Percentiles rank a stretch among this genome's conserved stretches.
Evolutionary conservation across 768 basidiomycete genomes (phyloP).

Genomic region (Russula vinacea): DNA sequence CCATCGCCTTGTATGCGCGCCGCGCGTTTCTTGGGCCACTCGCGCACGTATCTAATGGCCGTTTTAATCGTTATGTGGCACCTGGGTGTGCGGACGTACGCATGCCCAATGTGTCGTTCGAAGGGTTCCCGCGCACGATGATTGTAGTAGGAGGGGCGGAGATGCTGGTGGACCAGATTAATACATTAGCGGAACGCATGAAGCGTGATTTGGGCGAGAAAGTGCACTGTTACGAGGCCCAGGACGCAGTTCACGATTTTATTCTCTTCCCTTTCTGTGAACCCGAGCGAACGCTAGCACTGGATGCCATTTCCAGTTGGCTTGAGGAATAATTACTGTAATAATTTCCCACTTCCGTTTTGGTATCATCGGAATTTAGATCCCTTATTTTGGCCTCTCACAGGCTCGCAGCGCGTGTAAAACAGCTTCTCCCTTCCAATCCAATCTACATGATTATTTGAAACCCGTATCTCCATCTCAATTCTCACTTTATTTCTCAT

Average conservation of each 20-base stretch:
- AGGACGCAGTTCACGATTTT: constrained; percentile 37
- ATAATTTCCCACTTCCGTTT: constrained; percentile 21
- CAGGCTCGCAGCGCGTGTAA: background rate
- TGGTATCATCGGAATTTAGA: constrained; percentile 16
- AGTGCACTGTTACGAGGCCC: constrained; percentile 34
- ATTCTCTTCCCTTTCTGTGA: constrained; percentile 30
- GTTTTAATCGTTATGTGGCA: constrained; percentile 12
- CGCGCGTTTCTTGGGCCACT: constrained; percentile 27
- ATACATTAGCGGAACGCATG: constrained; percentile 33
- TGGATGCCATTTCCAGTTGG: constrained; percentile 29
- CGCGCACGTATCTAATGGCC: constrained; percentile 4
- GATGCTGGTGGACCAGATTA: constrained; percentile 40
- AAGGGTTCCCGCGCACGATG: constrained; percentile 38
- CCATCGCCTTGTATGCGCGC: constrained; percentile 6
- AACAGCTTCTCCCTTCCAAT: background rate
- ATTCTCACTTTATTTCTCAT: constrained; percentile 7
- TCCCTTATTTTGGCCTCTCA: constrained; percentile 1
- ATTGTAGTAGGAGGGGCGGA: constrained; percentile 37
- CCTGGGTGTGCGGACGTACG: constrained; percentile 24
- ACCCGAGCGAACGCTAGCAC: constrained; percentile 33
- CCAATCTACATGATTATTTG: constrained; percentile 10
- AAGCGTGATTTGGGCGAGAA: constrained; percentile 37
- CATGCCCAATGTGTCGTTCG: constrained; percentile 31
- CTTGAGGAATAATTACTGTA: constrained; percentile 7
- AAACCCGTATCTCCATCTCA: constrained; percentile 2